Evolutionary conservation across 208 protist genomes (phyloP), one percentile per base, ranked within the genome.

Genomic region (Trypanosoma lewisi): DNA sequence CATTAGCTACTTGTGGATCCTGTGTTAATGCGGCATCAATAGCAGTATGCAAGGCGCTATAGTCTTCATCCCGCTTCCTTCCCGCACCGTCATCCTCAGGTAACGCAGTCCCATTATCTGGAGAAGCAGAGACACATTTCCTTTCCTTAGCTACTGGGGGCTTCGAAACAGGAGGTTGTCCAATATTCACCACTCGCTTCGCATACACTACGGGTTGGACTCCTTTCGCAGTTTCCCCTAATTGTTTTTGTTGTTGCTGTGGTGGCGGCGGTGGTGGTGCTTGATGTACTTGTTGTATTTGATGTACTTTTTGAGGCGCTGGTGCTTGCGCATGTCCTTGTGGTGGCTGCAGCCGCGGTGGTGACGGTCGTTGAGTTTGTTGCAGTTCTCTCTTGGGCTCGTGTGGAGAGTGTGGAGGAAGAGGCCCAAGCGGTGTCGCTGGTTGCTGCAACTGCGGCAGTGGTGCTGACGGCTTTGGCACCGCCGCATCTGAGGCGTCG

Each of bases 41-140:
- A 53, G 75, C 80, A 12, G 83, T 84, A 19, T 87, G 75, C 21
- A 92, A 65, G 21, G 85, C 86, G 55, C 75, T 63, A 63, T 87
- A 93, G 59, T 95, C 83, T 23, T 77, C 78, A 17, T 82, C 73
- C 12, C 89, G 77, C 11, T 64, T 70, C 28, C 53, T 25, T 34
- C 64, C 81, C 6, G 45, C 41, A 21, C 36, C 16, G 11, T 23
- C 39, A 17, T 25, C 30, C 12, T 28, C 52, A 37, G 45, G 14
- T 16, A n/a, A 31, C 36, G n/a, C 42, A 16, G 47, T 44, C 16
- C 27, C 62, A 41, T 36, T 30, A 41, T 57, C 31, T 14, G 31
- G 30, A 28, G 49, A 2, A 2, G 27, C 17, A 42, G 21, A 45
- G 14, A 14, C n/a, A 21, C 52, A 14, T 78, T 55, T n/a, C n/a